phyloP scores from a whole-genome alignment of 768 basidiomycete species.

The Trametes cubensis region DNA sequence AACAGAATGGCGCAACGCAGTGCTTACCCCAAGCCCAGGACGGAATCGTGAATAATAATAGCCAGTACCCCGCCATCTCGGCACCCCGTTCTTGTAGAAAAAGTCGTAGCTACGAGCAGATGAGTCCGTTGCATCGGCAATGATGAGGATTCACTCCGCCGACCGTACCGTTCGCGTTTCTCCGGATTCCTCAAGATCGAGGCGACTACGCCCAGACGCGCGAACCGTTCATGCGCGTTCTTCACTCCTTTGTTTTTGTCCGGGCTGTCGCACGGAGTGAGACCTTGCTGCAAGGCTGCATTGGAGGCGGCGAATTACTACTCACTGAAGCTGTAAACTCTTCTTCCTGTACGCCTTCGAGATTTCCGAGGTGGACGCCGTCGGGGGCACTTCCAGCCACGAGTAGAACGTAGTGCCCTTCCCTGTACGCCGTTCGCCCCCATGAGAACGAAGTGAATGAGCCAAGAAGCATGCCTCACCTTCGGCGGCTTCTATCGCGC shows the following conservation, averaged over 20 bases:
- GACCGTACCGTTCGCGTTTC: slow-evolving; percentile 71
- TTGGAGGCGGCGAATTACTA: slow-evolving; percentile 15
- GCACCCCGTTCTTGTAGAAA: slow-evolving; percentile 98
- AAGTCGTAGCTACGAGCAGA: slow-evolving; percentile 70
- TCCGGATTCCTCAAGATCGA: slow-evolving; percentile 79
- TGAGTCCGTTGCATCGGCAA: too few relatives aligned
- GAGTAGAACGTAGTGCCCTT: slow-evolving; percentile 97
- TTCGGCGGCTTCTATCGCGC: slow-evolving; percentile 77
- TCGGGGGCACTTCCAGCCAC: slow-evolving; percentile 79
- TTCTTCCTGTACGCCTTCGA: slow-evolving; percentile 90
- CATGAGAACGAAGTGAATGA: neutral
- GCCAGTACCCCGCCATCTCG: slow-evolving; percentile 93
- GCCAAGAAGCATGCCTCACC: slow-evolving; percentile 44
- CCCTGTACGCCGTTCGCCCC: slow-evolving; percentile 42
- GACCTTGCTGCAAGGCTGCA: neutral
- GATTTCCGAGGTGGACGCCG: slow-evolving; percentile 77
- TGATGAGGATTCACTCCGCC: neutral
- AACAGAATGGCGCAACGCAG: neutral
- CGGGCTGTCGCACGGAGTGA: slow-evolving; percentile 55
- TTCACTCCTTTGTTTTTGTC: slow-evolving; percentile 93
- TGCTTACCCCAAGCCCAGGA: slow-evolving; percentile 82
- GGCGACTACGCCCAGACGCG: slow-evolving; percentile 85
- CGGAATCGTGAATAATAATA: slow-evolving; percentile 97
- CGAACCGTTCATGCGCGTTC: slow-evolving; percentile 84
- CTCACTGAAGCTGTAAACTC: slow-evolving; percentile 88